Evolutionary conservation across 306 rosid genomes (phyloP), one percentile per base, ranked within the genome.

Genomic region (Cucumis cinereus): DNA sequence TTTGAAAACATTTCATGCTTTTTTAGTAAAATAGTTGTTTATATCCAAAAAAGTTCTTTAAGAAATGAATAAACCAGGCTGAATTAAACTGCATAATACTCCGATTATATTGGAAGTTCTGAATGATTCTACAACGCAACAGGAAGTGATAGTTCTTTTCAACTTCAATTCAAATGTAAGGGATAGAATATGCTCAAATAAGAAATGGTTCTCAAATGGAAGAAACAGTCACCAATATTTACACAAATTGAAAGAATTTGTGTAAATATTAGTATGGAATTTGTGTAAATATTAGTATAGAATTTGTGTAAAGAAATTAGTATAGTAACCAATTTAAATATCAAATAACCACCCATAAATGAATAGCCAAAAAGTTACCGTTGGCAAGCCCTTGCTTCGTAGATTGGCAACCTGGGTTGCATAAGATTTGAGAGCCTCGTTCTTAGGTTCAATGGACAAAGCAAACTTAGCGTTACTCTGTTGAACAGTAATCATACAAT

Each of bases 381-480:
- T 92, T 74, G 99, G 95, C 83, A 92, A 55, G 81, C 93, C 96
- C 82, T 90, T 94, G 84, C 74, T 84, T 49, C 92, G 83, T 78
- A 90, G 89, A 82, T 89, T 89, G 61, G 86, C 84, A 55, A 94
- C 86, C 58, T 83, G 86, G 54, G 91, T 81, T 53, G 89, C 96
- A 84, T 90, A 94, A 57, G 92, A 90, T 73, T 84, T 89, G 77
- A 94, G 96, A 81, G 89, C 93, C 86, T 89, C 86, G 79, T 94
- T 94, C 79, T 82, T 76, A 15, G 97, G 97, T 79, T 94, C 99
- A 78, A 94, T 76, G 40, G 91, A 90, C 84, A 94, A 82, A 45
- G 97, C 97, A 78, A 94, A 94, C 90, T 90, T 90, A 13, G 92
- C 84, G 86, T 92, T 90, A 77, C 87, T 87, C 99, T 94, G 93